Base-by-base conservation (phyloP, 331 rosid genomes). In the Ulmus americana region DNA sequence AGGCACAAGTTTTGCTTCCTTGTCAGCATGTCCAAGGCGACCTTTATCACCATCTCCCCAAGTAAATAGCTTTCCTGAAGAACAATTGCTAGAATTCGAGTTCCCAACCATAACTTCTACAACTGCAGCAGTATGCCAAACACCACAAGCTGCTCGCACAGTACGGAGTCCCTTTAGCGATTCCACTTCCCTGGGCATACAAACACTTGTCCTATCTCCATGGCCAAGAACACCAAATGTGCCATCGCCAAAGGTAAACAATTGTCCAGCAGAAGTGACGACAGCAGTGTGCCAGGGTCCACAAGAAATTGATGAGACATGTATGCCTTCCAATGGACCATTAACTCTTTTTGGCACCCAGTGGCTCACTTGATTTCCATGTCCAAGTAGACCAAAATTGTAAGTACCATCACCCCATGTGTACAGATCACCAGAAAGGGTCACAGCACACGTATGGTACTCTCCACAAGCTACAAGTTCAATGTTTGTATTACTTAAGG, bases 31-130 rank as follows among this genome's bases (percentile, higher is more conserved):
- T 79, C 99, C 99, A 71, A 94, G 87, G 61, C 97, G 86, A 67
- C 97, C 90, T 76, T 94, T 94, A 78, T 94, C 99, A 45, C 99
- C 99, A 85, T 94, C 99, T 38, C 99, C 99, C 99, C 99, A 94
- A 56, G 97, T 94, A 77, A 94, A 94, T 69, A 94, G 82, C 82
- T 94, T 87, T 60, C 95, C 99, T 40, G 96, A 94, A 73, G 99
- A 94, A 73, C 91, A 87, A 77, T 84, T 94, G 70, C 96, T 85
- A 64, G 95, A 85, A 82, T 90, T 81, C 51, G 99, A 86, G 74
- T 87, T 94, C 63, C 97, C 97, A 65, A 85, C 95, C 91, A 94
- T 90, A 79, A 94, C 95, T 84, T 94, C 99, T 59, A 94, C 96
- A 64, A 94, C 95, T 12, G 99, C 99, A 77, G 99, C 99, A 59